Evolutionary conservation across 2,329 filamentous ascomycete genomes (phyloP).

Genomic region (Exophiala sideris): DNA sequence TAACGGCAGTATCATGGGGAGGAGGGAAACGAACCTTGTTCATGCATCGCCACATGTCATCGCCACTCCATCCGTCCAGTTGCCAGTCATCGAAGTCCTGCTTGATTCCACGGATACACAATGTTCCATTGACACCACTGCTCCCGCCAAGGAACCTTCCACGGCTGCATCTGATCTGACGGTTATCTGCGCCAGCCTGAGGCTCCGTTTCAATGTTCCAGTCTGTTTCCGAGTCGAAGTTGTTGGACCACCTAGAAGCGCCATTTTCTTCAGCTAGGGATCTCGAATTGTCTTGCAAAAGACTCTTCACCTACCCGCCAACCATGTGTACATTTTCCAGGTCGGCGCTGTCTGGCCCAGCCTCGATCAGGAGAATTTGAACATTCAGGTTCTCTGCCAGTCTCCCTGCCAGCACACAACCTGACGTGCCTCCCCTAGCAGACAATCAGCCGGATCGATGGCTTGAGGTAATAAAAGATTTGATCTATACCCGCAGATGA

Average conservation of each 20-base stretch:
- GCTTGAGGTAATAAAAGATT: too few relatives aligned
- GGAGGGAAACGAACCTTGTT: slow-evolving; percentile 41
- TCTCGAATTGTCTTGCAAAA: too few relatives aligned
- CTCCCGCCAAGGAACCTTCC: slow-evolving; percentile 42
- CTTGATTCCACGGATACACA: slow-evolving; percentile 42
- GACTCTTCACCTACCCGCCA: slow-evolving; percentile 40
- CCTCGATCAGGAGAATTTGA: slow-evolving; percentile 45
- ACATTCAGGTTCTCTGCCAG: slow-evolving; percentile 44
- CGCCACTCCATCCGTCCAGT: slow-evolving; percentile 49
- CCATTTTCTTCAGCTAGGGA: slow-evolving; percentile 37
- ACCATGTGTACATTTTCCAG: slow-evolving; percentile 49
- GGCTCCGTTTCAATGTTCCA: slow-evolving; percentile 44
- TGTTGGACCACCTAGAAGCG: slow-evolving; percentile 12
- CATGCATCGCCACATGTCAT: slow-evolving; percentile 58
- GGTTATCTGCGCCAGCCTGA: slow-evolving; percentile 38
- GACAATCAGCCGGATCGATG: slow-evolving; percentile 9
- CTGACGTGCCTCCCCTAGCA: slow-evolving; percentile 45
- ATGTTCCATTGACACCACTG: slow-evolving; percentile 44
- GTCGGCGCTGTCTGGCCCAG: slow-evolving; percentile 44
- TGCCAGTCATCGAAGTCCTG: slow-evolving; percentile 55
- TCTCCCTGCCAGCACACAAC: slow-evolving; percentile 47
- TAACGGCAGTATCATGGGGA: too few relatives aligned
- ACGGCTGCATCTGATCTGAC: slow-evolving; percentile 37
- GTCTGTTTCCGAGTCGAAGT: slow-evolving; percentile 32
- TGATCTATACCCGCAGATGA: slow-evolving; percentile 16